Percentiles rank a stretch among this genome's conserved stretches.
Conservation (phyloP, 2,329 filamentous ascomycete genomes). For the Colletotrichum sp. region DNA sequence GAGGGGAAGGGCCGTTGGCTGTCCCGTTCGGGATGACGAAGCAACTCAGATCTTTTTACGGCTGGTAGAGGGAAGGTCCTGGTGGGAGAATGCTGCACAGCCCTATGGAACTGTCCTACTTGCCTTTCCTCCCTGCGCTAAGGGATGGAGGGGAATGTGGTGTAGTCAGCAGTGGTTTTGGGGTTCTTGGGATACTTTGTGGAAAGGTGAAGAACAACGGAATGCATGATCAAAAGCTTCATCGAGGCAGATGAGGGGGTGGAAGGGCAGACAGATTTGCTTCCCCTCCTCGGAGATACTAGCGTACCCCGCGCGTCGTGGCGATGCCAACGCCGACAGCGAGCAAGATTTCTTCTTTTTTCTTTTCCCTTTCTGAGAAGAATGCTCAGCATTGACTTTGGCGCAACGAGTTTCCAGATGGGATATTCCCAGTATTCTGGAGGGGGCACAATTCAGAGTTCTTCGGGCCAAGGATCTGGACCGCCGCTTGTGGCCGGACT, state of each 20-base stretch:
- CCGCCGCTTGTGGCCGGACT: background rate
- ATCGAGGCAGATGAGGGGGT: background rate
- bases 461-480: background rate
- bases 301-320: background rate
- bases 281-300: background rate
- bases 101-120: background rate
- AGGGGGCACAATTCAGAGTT: background rate
- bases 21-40: background rate
- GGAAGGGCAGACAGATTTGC: background rate
- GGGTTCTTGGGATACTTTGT: background rate
- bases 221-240: background rate
- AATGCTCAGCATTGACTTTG: background rate
- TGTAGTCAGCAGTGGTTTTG: background rate
- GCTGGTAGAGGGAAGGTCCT: background rate
- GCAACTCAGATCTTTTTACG: background rate
- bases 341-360: background rate
- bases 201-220: rapidly evolving
- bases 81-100: background rate
- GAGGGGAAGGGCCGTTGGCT: background rate
- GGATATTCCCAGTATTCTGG: background rate
- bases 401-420: rapidly evolving
- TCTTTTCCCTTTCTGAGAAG: background rate
- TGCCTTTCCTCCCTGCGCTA: background rate
- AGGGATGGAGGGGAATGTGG: background rate
- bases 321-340: background rate